phyloP scores from a whole-genome alignment of 2,329 filamentous ascomycete species.

The Grosmannia huntii region DNA sequence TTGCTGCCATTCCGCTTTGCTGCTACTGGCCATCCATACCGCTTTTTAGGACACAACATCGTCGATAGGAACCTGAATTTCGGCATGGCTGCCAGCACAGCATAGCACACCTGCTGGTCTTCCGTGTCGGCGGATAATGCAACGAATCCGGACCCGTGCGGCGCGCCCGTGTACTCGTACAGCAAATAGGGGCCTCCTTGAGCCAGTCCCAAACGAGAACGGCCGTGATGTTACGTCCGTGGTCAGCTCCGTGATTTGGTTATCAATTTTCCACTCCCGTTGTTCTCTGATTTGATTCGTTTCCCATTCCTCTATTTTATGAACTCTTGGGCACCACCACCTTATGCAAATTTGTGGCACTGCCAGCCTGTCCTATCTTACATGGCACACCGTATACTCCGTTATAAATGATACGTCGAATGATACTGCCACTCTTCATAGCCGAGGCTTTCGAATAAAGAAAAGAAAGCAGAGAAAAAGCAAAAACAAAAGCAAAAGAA shows the following conservation, averaged over 20 bases:
- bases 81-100: neutral
- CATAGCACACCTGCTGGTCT: neutral
- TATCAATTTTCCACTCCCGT: neutral
- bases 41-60: neutral
- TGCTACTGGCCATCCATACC: neutral
- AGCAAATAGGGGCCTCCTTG: neutral
- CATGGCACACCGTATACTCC: neutral
- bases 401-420: neutral
- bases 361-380: neutral
- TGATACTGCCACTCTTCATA: neutral
- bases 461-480: neutral
- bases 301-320: neutral
- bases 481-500: neutral
- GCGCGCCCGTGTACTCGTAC: neutral
- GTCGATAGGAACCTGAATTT: neutral
- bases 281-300: neutral
- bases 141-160: neutral
- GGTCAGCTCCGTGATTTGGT: neutral
- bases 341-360: neutral
- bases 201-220: neutral
- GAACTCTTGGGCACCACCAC: neutral
- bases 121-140: neutral
- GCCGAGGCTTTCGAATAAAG: neutral
- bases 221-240: neutral
- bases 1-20: neutral